Base-by-base conservation (phyloP, 2,329 filamentous ascomycete species). In the Ophiostoma montium region DNA sequence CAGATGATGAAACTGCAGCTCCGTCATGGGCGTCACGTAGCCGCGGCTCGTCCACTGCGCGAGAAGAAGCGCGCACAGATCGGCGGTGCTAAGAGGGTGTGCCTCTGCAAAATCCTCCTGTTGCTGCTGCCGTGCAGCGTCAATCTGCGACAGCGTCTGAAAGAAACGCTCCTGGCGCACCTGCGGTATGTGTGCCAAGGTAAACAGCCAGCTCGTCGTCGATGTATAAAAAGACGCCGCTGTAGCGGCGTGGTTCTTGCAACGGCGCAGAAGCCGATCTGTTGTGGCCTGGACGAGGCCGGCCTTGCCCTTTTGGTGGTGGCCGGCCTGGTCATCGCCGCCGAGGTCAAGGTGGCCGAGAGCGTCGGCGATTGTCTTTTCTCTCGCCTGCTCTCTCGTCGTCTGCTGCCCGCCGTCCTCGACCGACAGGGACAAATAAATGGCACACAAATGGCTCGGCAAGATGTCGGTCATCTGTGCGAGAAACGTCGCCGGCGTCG, bases 41-140 rank as follows among this genome's bases (percentile, higher is more conserved):
- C 57, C 57, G 12, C 57, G 57, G 41, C 60, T 64, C 11, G 44
- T 35, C 62, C 62, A 65, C 44, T 63, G 62, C 4, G 54, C 52
- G 7, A 62, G 27, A 5, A 63, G 45, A 35, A 65, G 53, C 5
- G 56, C 53, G 42, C 57, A 60, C 31, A 64, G 41, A 23, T 61
- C 58, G 32, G 16, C 11, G 16, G 15, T 35, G 33, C 30, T 16
- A 11, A 27, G 31, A 15, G 15, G 35, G 16, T 18, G 13, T n/a
- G 12, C 13, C 5, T 23, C 13, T 19, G 23, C 13, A n/a, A n/a
- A n/a, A n/a, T 27, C 9, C 11, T 16, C 15, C n/a, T 32, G 15
- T n/a, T 19, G 15, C 30, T 8, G 3, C 31, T 46, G 19, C 16
- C 32, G 23, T 23, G 47, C 39, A 10, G 7, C 27, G 21, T 46